Evolutionary conservation across 1,284 basidiomycete species (phyloP).

Genomic region (Papiliotrema nemorosa): DNA sequence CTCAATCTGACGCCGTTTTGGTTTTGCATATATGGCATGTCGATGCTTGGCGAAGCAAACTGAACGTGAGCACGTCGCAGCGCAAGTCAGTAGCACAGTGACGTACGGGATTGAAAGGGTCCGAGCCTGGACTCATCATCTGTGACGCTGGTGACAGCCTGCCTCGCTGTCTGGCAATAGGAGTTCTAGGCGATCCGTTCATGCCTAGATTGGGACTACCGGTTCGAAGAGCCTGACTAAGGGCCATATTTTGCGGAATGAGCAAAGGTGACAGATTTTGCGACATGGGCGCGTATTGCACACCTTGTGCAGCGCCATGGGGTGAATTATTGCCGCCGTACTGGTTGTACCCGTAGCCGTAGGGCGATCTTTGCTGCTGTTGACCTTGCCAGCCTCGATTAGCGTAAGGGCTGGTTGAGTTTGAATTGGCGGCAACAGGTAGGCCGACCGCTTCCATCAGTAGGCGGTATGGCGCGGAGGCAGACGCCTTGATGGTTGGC

Average conservation of each 20-base stretch:
- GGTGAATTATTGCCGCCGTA: background rate
- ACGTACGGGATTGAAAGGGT: slow-evolving; percentile 50
- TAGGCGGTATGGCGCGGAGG: slow-evolving; percentile 86
- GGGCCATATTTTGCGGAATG: slow-evolving; percentile 41
- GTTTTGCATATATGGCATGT: slow-evolving; percentile 33
- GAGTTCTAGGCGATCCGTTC: slow-evolving; percentile 31
- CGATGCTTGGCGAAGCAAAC: slow-evolving; percentile 42
- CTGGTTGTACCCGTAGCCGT: background rate
- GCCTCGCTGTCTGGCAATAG: slow-evolving; percentile 30
- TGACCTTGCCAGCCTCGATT: background rate
- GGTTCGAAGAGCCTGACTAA: slow-evolving; percentile 34
- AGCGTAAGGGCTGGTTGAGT: background rate
- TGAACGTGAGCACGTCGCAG: slow-evolving; percentile 11
- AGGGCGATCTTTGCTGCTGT: background rate
- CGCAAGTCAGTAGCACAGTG: background rate
- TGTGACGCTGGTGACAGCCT: slow-evolving; percentile 38
- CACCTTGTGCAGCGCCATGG: background rate
- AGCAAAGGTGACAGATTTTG: slow-evolving; percentile 33
- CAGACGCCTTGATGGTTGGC: slow-evolving; percentile 80
- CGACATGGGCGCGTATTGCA: slow-evolving; percentile 2
- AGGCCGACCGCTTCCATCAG: slow-evolving; percentile 91
- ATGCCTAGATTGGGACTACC: slow-evolving; percentile 20
- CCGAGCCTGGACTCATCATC: slow-evolving; percentile 48
- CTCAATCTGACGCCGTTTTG: slow-evolving; percentile 26
- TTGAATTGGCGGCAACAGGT: slow-evolving; percentile 60